Conservation (phyloP, 2,329 filamentous ascomycete species). For the Alternaria brassicicola region DNA sequence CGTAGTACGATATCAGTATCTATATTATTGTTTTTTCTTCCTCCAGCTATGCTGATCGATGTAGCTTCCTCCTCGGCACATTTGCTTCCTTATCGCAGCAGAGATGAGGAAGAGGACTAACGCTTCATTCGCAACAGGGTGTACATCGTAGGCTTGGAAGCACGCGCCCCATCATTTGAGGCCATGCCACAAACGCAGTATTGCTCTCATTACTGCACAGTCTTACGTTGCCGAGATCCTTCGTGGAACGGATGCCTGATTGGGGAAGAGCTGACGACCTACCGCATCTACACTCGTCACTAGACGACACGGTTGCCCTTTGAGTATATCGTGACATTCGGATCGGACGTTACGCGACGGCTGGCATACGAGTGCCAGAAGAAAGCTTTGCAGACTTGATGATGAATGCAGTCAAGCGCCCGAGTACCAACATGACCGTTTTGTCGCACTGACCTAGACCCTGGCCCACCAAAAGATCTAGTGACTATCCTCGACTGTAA, state of each 20-base stretch:
- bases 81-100: constrained; percentile 2
- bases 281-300: neutral
- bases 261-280: neutral
- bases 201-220: neutral
- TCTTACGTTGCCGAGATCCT: neutral
- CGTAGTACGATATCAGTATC: neutral
- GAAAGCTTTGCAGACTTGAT: neutral
- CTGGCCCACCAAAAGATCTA: neutral
- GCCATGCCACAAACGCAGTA: neutral
- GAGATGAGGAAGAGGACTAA: constrained; percentile 1
- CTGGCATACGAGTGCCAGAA: neutral
- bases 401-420: constrained; percentile 1
- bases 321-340: neutral
- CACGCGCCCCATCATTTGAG: neutral
- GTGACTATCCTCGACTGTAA: constrained; percentile 1
- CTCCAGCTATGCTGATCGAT: neutral
- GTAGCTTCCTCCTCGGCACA: neutral
- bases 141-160: neutral
- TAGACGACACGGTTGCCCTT: neutral
- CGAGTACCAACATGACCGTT: neutral
- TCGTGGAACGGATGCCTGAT: neutral
- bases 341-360: neutral
- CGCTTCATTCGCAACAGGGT: neutral
- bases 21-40: constrained; percentile 2
- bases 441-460: neutral